Evolutionary conservation across 2,329 filamentous ascomycete species (phyloP), one percentile per base, ranked within the genome.

Genomic region (Aspergillus amoenus): DNA sequence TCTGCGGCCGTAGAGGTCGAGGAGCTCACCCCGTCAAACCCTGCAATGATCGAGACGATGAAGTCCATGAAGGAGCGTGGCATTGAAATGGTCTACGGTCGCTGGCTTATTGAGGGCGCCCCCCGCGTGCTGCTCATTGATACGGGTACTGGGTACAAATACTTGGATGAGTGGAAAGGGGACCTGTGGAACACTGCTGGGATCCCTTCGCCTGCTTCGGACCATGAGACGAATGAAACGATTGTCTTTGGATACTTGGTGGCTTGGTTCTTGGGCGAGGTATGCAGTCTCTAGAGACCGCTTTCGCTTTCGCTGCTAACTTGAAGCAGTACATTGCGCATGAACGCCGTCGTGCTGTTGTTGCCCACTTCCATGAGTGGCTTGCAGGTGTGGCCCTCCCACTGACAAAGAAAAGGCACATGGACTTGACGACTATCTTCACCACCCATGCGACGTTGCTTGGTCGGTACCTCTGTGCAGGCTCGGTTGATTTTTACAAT

Each of bases 291-390:
- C 15, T 45, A 45, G 11, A 45, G 11, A 21, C 57, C 66, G 24
- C 65, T 52, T 30, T 54, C 27, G 13, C 30, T 32, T 17, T 22
- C 5, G 22, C 5, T 21, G 43, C 51, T 53, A 30, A 53, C 22
- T 8, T 30, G 37, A 43, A 40, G 39, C 61, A 96, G 93, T 97
- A 93, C 74, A 91, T 96, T 61, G 91, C 88, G 69, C 93, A 96
- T 73, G 93, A 97, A 77, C 94, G 90, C 77, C 88, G 87, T 65
- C 90, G 86, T 70, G 94, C 94, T 3, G 91, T 99, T 63, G 94
- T 97, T 75, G 94, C 93, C 55, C 94, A 99, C 76, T 97, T 97
- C 81, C 94, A 99, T 80, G 94, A 99, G 77, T 99, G 94, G 94
- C 84, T 99, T 55, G 89, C 94, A 11, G 94, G 93, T 76, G 94